Base-by-base conservation (phyloP, 306 rosid genomes). In the Parietaria judaica region DNA sequence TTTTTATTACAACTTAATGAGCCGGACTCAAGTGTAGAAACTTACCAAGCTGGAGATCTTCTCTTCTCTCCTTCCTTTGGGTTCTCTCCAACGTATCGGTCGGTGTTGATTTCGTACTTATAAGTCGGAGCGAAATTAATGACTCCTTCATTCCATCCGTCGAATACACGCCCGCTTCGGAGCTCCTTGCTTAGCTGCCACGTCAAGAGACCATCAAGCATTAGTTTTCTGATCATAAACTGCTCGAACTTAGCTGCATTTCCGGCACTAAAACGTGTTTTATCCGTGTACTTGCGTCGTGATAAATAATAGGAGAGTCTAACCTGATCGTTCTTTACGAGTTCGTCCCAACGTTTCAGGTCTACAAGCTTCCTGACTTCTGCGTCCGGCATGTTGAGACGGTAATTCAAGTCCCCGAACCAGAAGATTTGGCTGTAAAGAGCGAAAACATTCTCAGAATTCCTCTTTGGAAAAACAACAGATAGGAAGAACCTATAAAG, bases 21-120 rank as follows among this genome's bases (percentile, higher is more conserved):
- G 49, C 7, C 44, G 16, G 63, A 10, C 44, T 51, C 35, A 58
- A 17, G 54, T 23, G 38, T 60, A 53, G 65, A 50, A 23, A 73
- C 84, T 78, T 66, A 92, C 99, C 99, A 92, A 46, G 99, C 99
- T 45, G 99, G 99, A 69, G 96, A 76, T 77, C 99, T 80, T 61
- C 61, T 91, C 86, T 88, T 88, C 70, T 86, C 96, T 14, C 95
- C 94, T 66, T 91, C 97, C 76, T 74, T 88, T 8, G 79, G 84
- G 61, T 65, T 75, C 78, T 84, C 88, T 16, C 99, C 95, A 15
- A 82, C 76, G 72, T 86, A 92, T 86, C 76, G 79, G 71, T 82
- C 76, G 6, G 94, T 73, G 71, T 88, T 79, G 66, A 79, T 50
- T 67, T 80, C 96, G 71, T 92, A 92, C 63, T 92, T 92, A 76